phyloP scores from a whole-genome alignment of 306 rosid species.

The Gleditsia sinensis region DNA sequence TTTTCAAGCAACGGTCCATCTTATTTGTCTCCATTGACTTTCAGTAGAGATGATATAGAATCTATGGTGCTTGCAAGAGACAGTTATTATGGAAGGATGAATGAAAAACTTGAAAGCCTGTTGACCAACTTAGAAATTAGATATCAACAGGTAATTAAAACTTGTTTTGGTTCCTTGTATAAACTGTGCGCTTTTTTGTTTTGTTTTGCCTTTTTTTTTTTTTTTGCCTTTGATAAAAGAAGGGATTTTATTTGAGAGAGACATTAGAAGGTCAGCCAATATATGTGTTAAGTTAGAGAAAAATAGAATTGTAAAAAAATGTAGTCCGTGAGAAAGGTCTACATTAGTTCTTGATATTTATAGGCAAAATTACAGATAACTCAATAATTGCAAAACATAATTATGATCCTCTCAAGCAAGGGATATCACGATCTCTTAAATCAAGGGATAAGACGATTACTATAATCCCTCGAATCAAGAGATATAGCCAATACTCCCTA shows the following conservation, averaged over 20 bases:
- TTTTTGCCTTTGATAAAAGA: conserved; percentile 5
- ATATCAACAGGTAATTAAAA: conserved; percentile 67
- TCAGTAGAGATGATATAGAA: conserved; percentile 61
- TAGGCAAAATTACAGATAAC: no score
- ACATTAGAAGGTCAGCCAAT: neutral
- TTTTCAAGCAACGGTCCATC: conserved; percentile 57
- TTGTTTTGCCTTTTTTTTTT: neutral
- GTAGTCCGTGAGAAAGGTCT: no score
- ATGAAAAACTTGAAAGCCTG: conserved; percentile 58
- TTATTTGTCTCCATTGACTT: conserved; percentile 62
- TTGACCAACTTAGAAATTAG: conserved; percentile 61
- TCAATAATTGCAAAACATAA: no score
- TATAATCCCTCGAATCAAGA: no score
- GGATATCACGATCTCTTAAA: no score
- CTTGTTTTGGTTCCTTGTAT: conserved; percentile 26
- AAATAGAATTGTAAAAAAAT: no score
- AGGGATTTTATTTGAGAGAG: conserved; percentile 4
- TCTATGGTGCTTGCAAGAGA: conserved; percentile 65
- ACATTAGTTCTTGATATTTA: no score
- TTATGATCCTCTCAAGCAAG: no score
- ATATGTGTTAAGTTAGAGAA: no score
- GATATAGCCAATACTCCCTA: no score
- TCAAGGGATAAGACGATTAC: no score
- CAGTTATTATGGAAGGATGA: conserved; percentile 71
- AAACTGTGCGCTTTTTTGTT: conserved; percentile 12